Percentiles rank a stretch among this genome's conserved stretches.
These are phyloP conservation scores for Lizonia empirigonia DNA, from an alignment of 2,329 filamentous ascomycete genomes.

Conservation along the genomic window DNA sequence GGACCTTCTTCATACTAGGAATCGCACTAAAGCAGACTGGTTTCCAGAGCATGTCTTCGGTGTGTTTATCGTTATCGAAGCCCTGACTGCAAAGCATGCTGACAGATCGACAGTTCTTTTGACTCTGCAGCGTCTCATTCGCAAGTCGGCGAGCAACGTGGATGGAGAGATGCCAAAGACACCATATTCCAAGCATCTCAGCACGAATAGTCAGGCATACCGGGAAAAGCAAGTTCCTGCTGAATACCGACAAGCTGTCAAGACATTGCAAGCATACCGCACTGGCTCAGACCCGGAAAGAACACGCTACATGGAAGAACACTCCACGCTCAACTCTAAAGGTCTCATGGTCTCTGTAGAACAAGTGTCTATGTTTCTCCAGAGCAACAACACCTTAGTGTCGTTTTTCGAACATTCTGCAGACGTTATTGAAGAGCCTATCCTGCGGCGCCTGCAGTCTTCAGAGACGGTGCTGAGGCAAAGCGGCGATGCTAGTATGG, in stretches of 20 bases:
- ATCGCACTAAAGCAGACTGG: constrained; percentile 90
- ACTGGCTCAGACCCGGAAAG: constrained; percentile 78
- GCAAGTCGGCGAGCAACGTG: constrained; percentile 50
- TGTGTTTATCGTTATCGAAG: constrained; percentile 20
- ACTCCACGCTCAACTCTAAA: constrained; percentile 73
- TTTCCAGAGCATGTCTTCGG: constrained; percentile 69
- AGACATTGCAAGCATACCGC: constrained; percentile 86
- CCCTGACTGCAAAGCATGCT: not conserved
- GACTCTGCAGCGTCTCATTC: constrained; percentile 80
- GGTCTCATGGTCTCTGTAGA: constrained; percentile 83
- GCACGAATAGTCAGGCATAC: constrained; percentile 20
- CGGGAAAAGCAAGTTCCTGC: constrained; percentile 10
- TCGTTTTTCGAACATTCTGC: constrained; percentile 92
- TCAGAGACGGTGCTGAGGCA: constrained; percentile 81
- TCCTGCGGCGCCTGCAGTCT: constrained; percentile 74
- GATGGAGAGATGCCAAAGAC: constrained; percentile 28
- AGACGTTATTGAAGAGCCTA: constrained; percentile 81
- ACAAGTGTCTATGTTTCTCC: constrained; percentile 90
- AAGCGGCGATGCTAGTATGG: constrained; percentile 84
- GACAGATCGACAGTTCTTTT: constrained; percentile 59
- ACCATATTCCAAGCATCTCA: constrained; percentile 37
- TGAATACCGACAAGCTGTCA: constrained; percentile 38
- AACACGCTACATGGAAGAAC: constrained; percentile 84
- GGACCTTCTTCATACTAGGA: constrained; percentile 83
- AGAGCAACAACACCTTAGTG: constrained; percentile 86